Conservation (phyloP, 2,329 filamentous ascomycete species). For the Cladophialophora psammophila region DNA sequence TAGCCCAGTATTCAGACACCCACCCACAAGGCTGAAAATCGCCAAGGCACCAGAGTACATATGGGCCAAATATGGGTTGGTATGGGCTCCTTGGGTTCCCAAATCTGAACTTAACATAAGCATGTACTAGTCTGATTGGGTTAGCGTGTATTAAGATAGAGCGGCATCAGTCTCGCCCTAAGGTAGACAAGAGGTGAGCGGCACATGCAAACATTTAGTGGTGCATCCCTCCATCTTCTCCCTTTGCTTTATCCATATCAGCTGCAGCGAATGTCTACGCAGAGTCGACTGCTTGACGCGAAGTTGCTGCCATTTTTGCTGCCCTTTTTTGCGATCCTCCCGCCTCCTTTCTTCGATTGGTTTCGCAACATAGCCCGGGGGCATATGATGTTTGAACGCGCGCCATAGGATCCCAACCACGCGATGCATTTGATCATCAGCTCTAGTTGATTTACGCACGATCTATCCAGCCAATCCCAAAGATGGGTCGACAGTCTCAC, state of each 20-base stretch:
- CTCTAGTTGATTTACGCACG: not conserved
- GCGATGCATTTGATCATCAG: not conserved
- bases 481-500: constrained; percentile 56
- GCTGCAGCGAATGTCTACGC: not conserved
- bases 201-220: too few species aligned
- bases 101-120: too few species aligned
- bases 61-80: too few species aligned
- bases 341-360: not conserved
- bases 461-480: not conserved
- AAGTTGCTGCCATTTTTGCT: not conserved
- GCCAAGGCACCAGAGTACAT: too few species aligned
- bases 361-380: not conserved
- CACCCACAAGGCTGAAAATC: too few species aligned
- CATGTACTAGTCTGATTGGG: too few species aligned
- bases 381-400: not conserved
- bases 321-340: not conserved
- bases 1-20: too few species aligned
- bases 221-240: not conserved
- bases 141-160: too few species aligned
- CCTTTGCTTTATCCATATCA: not conserved
- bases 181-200: too few species aligned
- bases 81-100: too few species aligned
- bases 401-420: not conserved
- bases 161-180: too few species aligned
- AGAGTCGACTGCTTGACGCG: not conserved